Conservation (phyloP, 345 rosid genomes). For the Brassica napus region DNA sequence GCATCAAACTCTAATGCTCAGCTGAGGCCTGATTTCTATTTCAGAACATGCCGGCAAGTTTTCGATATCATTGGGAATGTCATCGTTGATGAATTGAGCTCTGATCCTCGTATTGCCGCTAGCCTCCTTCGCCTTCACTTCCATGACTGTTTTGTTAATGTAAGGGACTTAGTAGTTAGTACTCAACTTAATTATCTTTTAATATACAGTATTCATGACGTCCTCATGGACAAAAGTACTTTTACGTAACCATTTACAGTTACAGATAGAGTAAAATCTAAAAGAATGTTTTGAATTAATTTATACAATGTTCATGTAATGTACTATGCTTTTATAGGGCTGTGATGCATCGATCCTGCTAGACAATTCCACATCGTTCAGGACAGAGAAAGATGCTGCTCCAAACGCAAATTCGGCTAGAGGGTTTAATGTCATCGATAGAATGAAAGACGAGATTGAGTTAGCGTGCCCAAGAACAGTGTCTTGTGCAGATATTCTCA, state of each 20-base stretch:
- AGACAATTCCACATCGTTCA: conserved; percentile 43
- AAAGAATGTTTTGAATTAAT: background rate
- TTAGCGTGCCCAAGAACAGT: conserved; percentile 47
- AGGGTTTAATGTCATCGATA: conserved; percentile 56
- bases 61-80: conserved; percentile 17
- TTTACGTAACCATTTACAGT: background rate
- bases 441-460: conserved; percentile 52
- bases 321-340: conserved; percentile 41
- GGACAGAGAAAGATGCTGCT: conserved; percentile 51
- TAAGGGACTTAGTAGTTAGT: conserved; percentile 5
- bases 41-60: background rate
- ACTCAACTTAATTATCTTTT: background rate
- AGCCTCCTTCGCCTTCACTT: conserved; percentile 40
- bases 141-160: conserved; percentile 40
- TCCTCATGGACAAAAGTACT: background rate
- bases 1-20: conserved; percentile 34
- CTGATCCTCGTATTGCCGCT: conserved; percentile 40
- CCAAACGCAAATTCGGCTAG: conserved; percentile 58
- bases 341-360: conserved; percentile 62
- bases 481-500: conserved; percentile 58
- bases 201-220: background rate
- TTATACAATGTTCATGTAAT: background rate
- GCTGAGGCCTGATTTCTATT: conserved; percentile 34
- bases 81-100: conserved; percentile 19
- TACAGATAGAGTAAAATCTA: background rate